phyloP scores from a whole-genome alignment of 163 green algal species.

The Scenedesmus sp. region DNA sequence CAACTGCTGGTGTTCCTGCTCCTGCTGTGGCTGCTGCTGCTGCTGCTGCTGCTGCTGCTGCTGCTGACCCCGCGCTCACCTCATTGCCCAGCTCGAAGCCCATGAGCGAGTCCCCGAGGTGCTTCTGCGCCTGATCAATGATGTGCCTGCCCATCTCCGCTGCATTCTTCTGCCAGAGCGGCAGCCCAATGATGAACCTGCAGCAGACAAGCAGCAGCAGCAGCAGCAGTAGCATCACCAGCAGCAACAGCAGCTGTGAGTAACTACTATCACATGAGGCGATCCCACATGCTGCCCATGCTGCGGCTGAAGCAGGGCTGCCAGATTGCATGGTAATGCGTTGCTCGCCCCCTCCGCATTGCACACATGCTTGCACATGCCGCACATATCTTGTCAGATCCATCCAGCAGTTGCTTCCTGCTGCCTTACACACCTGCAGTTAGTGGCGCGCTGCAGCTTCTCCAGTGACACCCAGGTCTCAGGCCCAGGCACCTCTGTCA shows the following conservation, averaged over 20 bases:
- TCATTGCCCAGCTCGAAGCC: slow-evolving; percentile 56
- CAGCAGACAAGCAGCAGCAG: background rate
- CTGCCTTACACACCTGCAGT: slow-evolving; percentile 30
- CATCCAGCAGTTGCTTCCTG: too few species aligned
- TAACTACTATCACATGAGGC: too few species aligned
- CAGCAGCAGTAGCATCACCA: too few species aligned
- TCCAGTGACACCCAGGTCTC: slow-evolving; percentile 39
- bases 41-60: background rate
- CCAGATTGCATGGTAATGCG: too few species aligned
- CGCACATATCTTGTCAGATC: too few species aligned
- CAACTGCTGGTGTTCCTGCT: background rate
- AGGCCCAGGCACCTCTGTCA: slow-evolving; percentile 36
- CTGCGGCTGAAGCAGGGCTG: too few species aligned
- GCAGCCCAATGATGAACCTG: slow-evolving; percentile 47
- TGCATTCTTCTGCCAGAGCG: slow-evolving; percentile 36
- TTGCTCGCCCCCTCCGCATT: too few species aligned
- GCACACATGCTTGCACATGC: too few species aligned
- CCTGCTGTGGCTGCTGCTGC: background rate
- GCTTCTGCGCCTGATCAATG: slow-evolving; percentile 2
- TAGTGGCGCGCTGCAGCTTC: slow-evolving; percentile 28
- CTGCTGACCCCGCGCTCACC: background rate
- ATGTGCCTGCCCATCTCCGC: background rate
- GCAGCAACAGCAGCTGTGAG: too few species aligned
- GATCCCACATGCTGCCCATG: background rate
- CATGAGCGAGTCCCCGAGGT: slow-evolving; percentile 15